A percentile compares a stretch with the other conserved stretches of the same genome.
These are phyloP conservation scores for Waltiozyma sp. DNA, from an alignment of 1,139 yeast species.

Conservation along the genomic window DNA sequence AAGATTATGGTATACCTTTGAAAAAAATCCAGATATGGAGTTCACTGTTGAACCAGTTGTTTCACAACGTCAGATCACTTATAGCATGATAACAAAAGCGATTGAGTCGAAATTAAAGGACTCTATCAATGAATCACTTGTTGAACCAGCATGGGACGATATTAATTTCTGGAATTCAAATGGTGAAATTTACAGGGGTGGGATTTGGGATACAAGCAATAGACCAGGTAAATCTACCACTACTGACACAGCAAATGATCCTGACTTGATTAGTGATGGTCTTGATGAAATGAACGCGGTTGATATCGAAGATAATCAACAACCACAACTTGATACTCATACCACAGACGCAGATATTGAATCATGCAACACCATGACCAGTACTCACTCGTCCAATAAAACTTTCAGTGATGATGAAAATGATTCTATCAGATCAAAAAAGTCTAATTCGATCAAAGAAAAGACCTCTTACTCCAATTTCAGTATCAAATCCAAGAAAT, in stretches of 20 bases:
- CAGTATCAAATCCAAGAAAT: conserved; percentile 7
- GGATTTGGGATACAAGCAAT: conserved; percentile 63
- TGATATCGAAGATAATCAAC: neutral
- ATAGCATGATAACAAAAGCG: conserved; percentile 65
- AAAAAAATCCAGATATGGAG: conserved; percentile 63
- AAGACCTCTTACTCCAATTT: neutral
- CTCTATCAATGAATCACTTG: conserved; percentile 68
- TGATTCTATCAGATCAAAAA: conserved; percentile 9
- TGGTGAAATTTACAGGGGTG: conserved; percentile 73
- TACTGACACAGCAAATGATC: conserved; percentile 5
- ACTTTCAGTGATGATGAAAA: conserved; percentile 5
- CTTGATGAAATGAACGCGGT: conserved; percentile 4
- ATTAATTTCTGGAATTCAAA: conserved; percentile 56
- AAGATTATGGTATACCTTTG: conserved; percentile 85
- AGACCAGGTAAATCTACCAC: conserved; percentile 12
- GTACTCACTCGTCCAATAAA: conserved; percentile 1
- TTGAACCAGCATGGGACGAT: conserved; percentile 85
- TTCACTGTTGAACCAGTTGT: conserved; percentile 80
- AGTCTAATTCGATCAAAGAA: neutral
- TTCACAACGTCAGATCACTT: conserved; percentile 71
- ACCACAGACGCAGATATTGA: neutral
- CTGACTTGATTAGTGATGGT: conserved; percentile 6
- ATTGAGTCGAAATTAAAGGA: conserved; percentile 74
- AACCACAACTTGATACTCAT: neutral
- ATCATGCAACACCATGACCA: conserved; percentile 1